Evolutionary conservation across 106 monocot species (phyloP), one percentile per base, ranked within the genome.

Genomic region (Amphibolis antarctica): DNA sequence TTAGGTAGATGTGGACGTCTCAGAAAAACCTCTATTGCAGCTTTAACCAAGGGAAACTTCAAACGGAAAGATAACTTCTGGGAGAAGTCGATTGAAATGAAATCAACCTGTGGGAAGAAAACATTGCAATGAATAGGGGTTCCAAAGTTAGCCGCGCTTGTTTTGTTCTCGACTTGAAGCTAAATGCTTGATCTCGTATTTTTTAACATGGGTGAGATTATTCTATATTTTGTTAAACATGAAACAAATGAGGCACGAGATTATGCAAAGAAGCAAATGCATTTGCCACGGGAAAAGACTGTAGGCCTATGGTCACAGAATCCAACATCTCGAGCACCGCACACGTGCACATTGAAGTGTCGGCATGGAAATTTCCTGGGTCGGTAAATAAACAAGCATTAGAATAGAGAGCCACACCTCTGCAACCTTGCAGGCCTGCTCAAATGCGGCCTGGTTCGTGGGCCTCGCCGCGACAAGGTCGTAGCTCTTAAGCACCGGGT

Each of bases 71-170:
- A 83, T 5, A 92, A 73, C 56, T 79, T 86, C n/a, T 81, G 86
- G 44, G 90, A 86, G 70, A 96, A 90, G 45, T 90, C 84, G 21
- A 96, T 60, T 18, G 90, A 28, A 70, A 96, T 90, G 55, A 96
- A 71, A 75, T 84, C 84, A 74, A 96, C 81, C 89, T 89, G 82
- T 24, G 44, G 9, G 42, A 71, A 47, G 7, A 46, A 44, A 47
- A 28, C 12, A 63, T 14, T 26, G 6, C 27, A 27, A 3, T 17
- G 26, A 28, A 14, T 36, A 36, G 26, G 27, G 10, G 14, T 3
- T 49, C 13, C 29, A 30, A 27, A 30, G 13, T 6, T 24, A 27
- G 10, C 26, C 25, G 13, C 9, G 26, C 12, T 12, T 11, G 9
- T 3, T 27, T 25, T 7, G 22, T 12, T 55, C 24, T 23, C 26